Evolutionary conservation across 257 asterid genomes (phyloP), one percentile per base, ranked within the genome.

Genomic region (Solanum acaule): DNA sequence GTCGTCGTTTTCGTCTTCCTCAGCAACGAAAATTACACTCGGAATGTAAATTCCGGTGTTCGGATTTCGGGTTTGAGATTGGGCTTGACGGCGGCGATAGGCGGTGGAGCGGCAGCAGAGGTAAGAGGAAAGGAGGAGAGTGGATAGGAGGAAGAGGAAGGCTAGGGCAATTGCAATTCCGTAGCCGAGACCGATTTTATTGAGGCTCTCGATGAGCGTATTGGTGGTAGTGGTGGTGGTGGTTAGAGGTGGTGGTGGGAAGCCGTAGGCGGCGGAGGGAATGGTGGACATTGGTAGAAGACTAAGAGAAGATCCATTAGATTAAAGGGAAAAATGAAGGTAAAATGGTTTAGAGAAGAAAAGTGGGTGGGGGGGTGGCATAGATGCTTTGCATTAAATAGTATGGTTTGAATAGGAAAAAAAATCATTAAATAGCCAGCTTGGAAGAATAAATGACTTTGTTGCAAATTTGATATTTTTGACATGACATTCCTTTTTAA

Each of bases 131-230:
- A 97, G 93, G 89, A 97, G 91, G 88, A 94, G 15, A 29, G 95
- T 84, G 91, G 98, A 95, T 93, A 94, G 92, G 88, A 96, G 94
- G 25, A 95, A 95, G 82, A 96, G 98, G 91, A 94, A 97, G 35
- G 96, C 98, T 4, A 95, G 93, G 77, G 98, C 93, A 88, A 95
- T 89, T 86, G 98, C 95, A 71, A 95, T 95, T 87, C 95, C 94
- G 90, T 95, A 95, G 40, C 99, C 98, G 61, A 95, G 89, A 63
- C 98, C 96, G 73, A 94, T 85, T 13, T 92, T 90, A 87, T 86
- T 65, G 90, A 92, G 85, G 85, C 86, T 89, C 5, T 90, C 79
- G 18, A 94, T 25, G 81, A 87, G 56, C 5, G 90, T 81, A 27
- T 38, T 82, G 3, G 22, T 89, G 91, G n/a, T n/a, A n/a, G 90